Conservation (phyloP, 2,329 filamentous ascomycete species). For the Penicillium sp. region DNA sequence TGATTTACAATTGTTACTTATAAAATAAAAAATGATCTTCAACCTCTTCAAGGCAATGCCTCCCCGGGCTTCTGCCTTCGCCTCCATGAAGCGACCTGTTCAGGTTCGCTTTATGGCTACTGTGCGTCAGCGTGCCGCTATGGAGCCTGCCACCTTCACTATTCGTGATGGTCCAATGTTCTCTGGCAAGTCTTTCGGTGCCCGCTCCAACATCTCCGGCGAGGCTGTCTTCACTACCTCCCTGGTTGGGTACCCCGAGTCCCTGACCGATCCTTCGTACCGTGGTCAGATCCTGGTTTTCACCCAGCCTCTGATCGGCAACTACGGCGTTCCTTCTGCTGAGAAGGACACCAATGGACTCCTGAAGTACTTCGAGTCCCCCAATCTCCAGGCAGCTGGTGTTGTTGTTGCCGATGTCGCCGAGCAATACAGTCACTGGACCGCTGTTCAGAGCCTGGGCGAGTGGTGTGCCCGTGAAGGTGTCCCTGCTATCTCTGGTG, state of each 20-base stretch:
- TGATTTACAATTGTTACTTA: constrained; percentile 10
- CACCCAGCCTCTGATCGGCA: constrained; percentile 94
- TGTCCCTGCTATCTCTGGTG: constrained; percentile 88
- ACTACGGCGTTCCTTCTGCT: constrained; percentile 89
- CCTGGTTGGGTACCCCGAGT: constrained; percentile 94
- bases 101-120: constrained; percentile 51
- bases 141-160: constrained; percentile 81
- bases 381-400: constrained; percentile 90
- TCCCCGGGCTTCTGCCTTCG: constrained; percentile 40
- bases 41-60: constrained; percentile 48
- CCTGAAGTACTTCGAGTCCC: constrained; percentile 95
- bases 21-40: constrained; percentile 44
- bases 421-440: constrained; percentile 94
- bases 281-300: constrained; percentile 88
- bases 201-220: constrained; percentile 90
- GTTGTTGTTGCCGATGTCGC: constrained; percentile 94
- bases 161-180: constrained; percentile 95
- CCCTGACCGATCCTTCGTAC: constrained; percentile 60
- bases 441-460: constrained; percentile 83
- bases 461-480: constrained; percentile 96
- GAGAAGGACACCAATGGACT: constrained; percentile 80
- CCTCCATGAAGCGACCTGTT: constrained; percentile 29
- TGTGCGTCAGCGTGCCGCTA: constrained; percentile 59
- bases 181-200: constrained; percentile 91
- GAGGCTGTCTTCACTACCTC: constrained; percentile 99